These are phyloP conservation scores for Microbotryomycetes sp. DNA, from an alignment of 1,284 basidiomycete species.

Conservation along the genomic window DNA sequence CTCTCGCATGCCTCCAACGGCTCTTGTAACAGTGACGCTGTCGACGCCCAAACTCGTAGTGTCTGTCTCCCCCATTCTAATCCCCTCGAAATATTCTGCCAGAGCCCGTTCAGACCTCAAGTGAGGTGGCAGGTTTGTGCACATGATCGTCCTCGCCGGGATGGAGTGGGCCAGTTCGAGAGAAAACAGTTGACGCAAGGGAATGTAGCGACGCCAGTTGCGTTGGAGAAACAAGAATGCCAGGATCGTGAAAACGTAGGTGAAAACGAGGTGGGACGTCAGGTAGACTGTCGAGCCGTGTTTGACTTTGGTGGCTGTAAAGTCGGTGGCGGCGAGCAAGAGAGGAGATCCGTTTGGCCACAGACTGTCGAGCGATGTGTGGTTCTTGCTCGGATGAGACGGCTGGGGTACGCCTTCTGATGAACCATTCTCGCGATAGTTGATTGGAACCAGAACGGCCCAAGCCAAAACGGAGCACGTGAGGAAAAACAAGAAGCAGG, in stretches of 20 bases:
- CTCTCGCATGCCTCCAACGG: conserved; percentile 64
- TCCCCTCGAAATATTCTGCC: conserved; percentile 85
- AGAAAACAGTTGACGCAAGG: conserved; percentile 73
- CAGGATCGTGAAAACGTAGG: conserved; percentile 82
- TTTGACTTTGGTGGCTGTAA: conserved; percentile 34
- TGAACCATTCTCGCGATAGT: conserved; percentile 64
- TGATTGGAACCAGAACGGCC: conserved; percentile 77
- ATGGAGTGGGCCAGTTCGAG: conserved; percentile 90
- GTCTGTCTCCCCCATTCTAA: conserved; percentile 34
- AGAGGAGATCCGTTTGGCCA: neutral
- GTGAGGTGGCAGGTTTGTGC: conserved; percentile 72
- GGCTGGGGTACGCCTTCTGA: conserved; percentile 48
- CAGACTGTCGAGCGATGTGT: conserved; percentile 12
- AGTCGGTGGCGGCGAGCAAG: conserved; percentile 4
- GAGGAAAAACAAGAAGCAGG: conserved; percentile 81
- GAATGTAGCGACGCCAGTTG: conserved; percentile 83
- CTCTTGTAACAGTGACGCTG: conserved; percentile 79
- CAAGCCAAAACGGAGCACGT: conserved; percentile 68
- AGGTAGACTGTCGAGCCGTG: conserved; percentile 38
- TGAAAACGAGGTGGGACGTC: conserved; percentile 75
- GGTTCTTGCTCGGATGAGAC: conserved; percentile 6
- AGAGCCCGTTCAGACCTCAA: conserved; percentile 75
- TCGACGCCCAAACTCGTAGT: conserved; percentile 65
- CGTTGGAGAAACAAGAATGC: conserved; percentile 77
- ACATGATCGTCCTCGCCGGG: conserved; percentile 83